These are phyloP conservation scores for Trametes polyzona DNA, from an alignment of 1,284 basidiomycete genomes.

Conservation along the genomic window DNA sequence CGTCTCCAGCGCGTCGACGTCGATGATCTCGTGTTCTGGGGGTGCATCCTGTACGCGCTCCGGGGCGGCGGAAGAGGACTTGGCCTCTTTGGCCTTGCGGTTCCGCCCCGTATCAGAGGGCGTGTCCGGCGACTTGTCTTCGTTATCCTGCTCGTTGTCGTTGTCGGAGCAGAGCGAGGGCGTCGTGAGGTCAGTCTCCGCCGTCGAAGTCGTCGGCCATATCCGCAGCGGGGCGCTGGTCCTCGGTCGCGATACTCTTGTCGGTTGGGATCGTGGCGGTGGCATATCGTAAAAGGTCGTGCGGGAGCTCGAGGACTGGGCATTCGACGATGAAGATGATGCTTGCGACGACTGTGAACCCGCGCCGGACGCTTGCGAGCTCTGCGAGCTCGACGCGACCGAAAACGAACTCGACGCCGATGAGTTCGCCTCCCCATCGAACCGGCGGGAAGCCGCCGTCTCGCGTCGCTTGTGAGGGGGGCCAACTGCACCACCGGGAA, in stretches of 20 bases:
- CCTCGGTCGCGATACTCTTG: neutral
- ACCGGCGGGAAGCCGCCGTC: slow-evolving; percentile 1
- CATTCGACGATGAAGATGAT: slow-evolving; percentile 6
- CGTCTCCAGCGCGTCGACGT: slow-evolving; percentile 27
- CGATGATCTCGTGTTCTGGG: slow-evolving; percentile 25
- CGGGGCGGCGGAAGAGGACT: neutral
- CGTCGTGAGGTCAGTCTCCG: slow-evolving; percentile 44
- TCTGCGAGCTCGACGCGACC: slow-evolving; percentile 6
- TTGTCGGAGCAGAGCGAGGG: slow-evolving; percentile 74
- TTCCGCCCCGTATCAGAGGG: slow-evolving; percentile 21
- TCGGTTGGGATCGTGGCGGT: slow-evolving; percentile 15
- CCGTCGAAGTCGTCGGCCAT: slow-evolving; percentile 33
- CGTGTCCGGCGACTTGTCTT: slow-evolving; percentile 39
- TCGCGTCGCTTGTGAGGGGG: slow-evolving; percentile 23
- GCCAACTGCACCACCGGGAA: slow-evolving; percentile 3
- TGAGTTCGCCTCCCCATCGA: neutral
- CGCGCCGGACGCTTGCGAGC: slow-evolving; percentile 9
- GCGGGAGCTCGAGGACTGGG: slow-evolving; percentile 5
- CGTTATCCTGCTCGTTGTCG: slow-evolving; percentile 41
- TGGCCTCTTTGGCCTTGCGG: neutral
- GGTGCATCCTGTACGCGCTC: slow-evolving; percentile 5
- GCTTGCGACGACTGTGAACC: slow-evolving; percentile 8
- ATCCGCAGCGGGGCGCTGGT: slow-evolving; percentile 16
- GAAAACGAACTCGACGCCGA: slow-evolving; percentile 11
- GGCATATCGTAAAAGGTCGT: slow-evolving; percentile 12